A percentile compares a stretch with the other conserved stretches of the same genome.
Conservation (phyloP, 2,329 filamentous ascomycete genomes). For the Colletotrichum brevisporum region DNA sequence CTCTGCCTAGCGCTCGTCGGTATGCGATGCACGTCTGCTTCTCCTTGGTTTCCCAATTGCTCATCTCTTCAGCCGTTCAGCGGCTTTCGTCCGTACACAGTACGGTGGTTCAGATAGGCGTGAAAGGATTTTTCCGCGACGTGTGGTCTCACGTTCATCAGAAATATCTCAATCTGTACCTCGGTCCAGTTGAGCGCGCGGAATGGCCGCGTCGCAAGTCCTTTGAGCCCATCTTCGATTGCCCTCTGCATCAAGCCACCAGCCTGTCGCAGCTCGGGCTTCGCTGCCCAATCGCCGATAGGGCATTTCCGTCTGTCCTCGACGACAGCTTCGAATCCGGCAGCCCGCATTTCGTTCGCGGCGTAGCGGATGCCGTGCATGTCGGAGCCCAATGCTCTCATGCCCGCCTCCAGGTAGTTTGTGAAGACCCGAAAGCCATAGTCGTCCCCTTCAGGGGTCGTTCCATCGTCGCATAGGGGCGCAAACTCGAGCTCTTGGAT, state of each 20-base stretch:
- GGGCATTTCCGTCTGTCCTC: slow-evolving; percentile 62
- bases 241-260: slow-evolving; percentile 62
- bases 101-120: slow-evolving; percentile 57
- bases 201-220: slow-evolving; percentile 55
- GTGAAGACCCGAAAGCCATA: slow-evolving; percentile 65
- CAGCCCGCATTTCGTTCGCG: slow-evolving; percentile 52
- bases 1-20: slow-evolving; percentile 8
- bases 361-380: slow-evolving; percentile 56
- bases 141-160: slow-evolving; percentile 57
- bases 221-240: slow-evolving; percentile 56
- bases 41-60: not conserved
- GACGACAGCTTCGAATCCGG: slow-evolving; percentile 59
- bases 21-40: not conserved
- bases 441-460: slow-evolving; percentile 54
- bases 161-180: slow-evolving; percentile 59
- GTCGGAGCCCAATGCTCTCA: slow-evolving; percentile 58
- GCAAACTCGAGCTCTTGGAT: slow-evolving; percentile 61
- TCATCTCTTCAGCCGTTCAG: not conserved
- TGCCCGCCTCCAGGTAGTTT: slow-evolving; percentile 55
- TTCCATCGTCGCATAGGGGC: slow-evolving; percentile 60
- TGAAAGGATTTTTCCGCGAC: slow-evolving; percentile 54
- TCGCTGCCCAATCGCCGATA: slow-evolving; percentile 62
- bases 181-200: slow-evolving; percentile 56
- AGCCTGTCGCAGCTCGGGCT: slow-evolving; percentile 54
- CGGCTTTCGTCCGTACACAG: slow-evolving; percentile 57